These are phyloP conservation scores for Suillus fuscotomentosus DNA, from an alignment of 768 basidiomycete species.

Conservation along the genomic window DNA sequence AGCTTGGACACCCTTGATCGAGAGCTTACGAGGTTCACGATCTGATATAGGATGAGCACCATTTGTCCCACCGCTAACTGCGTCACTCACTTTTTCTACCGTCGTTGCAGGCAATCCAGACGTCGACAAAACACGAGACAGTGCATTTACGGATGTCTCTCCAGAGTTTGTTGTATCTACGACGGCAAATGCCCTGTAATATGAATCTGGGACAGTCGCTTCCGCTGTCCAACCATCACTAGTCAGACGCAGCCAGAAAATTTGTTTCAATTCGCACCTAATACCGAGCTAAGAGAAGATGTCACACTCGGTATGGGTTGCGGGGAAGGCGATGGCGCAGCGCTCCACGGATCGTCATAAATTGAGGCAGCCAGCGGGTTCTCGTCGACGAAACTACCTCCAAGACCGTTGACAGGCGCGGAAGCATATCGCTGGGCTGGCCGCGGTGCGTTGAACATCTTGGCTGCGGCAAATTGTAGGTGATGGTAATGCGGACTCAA, in stretches of 20 bases:
- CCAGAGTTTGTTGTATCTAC: slow-evolving; percentile 72
- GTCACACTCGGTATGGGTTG: slow-evolving; percentile 53
- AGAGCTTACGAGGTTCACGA: slow-evolving; percentile 86
- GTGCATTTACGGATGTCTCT: slow-evolving; percentile 77
- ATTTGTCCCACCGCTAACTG: slow-evolving; percentile 3
- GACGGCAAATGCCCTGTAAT: slow-evolving; percentile 68
- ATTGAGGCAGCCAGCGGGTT: slow-evolving; percentile 72
- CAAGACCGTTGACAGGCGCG: slow-evolving; percentile 56
- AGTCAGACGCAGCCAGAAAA: slow-evolving; percentile 1
- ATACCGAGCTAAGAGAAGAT: slow-evolving; percentile 64
- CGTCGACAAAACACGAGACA: slow-evolving; percentile 78
- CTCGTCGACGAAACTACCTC: slow-evolving; percentile 73
- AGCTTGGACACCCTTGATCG: slow-evolving; percentile 77
- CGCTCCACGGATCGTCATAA: slow-evolving; percentile 84
- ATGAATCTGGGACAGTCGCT: slow-evolving; percentile 77
- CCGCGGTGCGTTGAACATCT: slow-evolving; percentile 86
- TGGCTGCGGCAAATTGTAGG: slow-evolving; percentile 13
- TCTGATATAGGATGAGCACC: slow-evolving; percentile 42
- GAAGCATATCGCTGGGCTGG: slow-evolving; percentile 66
- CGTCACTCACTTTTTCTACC: slow-evolving; percentile 65
- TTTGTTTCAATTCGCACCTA: slow-evolving; percentile 41
- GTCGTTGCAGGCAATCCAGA: slow-evolving; percentile 79
- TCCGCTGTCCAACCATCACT: slow-evolving; percentile 48
- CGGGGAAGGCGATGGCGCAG: slow-evolving; percentile 68
- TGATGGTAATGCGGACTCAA: neutral